A percentile compares a stretch with the other conserved stretches of the same genome.
These are phyloP conservation scores for Zalaria sp. DNA, from an alignment of 2,329 filamentous ascomycete genomes.

Conservation along the genomic window DNA sequence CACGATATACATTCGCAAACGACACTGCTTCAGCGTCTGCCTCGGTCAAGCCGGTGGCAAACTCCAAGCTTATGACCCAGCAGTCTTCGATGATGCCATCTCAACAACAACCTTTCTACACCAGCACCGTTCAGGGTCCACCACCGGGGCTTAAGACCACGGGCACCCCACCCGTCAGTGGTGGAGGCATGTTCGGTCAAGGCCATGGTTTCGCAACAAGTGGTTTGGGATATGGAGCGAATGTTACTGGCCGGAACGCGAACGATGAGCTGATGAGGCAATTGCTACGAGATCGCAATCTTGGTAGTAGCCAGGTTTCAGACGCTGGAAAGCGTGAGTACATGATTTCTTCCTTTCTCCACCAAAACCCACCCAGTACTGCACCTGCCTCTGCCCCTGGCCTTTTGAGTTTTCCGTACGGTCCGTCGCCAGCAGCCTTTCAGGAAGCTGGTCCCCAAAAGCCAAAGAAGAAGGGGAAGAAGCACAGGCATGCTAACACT, in stretches of 20 bases:
- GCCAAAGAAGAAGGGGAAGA: slow-evolving; percentile 99
- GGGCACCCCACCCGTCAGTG: slow-evolving; percentile 73
- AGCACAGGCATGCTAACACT: slow-evolving; percentile 99
- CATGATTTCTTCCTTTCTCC: slow-evolving; percentile 83
- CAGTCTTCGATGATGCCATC: slow-evolving; percentile 73
- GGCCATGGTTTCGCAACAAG: slow-evolving; percentile 67
- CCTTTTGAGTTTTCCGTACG: slow-evolving; percentile 85
- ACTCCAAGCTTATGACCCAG: slow-evolving; percentile 68
- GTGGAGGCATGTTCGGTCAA: slow-evolving; percentile 77
- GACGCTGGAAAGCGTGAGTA: slow-evolving; percentile 97
- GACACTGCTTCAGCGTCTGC: slow-evolving; percentile 47
- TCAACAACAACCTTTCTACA: slow-evolving; percentile 52
- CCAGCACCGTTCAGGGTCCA: slow-evolving; percentile 75
- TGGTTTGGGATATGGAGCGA: slow-evolving; percentile 45
- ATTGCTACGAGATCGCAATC: slow-evolving; percentile 49
- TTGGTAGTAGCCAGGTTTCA: slow-evolving; percentile 52
- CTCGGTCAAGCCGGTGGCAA: slow-evolving; percentile 62
- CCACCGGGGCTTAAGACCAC: slow-evolving; percentile 92
- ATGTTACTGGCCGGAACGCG: slow-evolving; percentile 49
- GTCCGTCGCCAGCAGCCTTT: slow-evolving; percentile 69
- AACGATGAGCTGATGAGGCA: slow-evolving; percentile 67
- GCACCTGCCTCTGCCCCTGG: slow-evolving; percentile 79
- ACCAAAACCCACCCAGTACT: slow-evolving; percentile 72
- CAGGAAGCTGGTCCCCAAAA: slow-evolving; percentile 40
- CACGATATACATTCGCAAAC: slow-evolving; percentile 76